Percentiles rank a stretch among this genome's conserved stretches.
Conservation (phyloP, 1,284 basidiomycete species). For the Macrocystidia cucumis region DNA sequence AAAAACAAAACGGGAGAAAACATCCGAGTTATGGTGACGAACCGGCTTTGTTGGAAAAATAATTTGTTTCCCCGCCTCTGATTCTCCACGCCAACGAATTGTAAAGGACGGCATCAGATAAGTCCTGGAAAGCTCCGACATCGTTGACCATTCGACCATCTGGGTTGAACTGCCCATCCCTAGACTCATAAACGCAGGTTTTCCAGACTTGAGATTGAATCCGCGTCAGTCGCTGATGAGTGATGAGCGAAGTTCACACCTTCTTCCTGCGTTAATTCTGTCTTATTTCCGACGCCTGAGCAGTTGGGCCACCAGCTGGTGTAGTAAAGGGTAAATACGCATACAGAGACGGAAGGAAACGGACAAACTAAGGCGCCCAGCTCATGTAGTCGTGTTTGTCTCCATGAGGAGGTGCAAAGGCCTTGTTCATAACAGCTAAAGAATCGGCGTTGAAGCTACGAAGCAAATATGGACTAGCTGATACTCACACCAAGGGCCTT, state of each 20-base stretch:
- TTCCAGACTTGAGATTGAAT: slow-evolving; percentile 34
- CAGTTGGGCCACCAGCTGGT: slow-evolving; percentile 56
- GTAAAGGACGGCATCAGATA: slow-evolving; percentile 56
- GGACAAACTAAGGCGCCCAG: slow-evolving; percentile 44
- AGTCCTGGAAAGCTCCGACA: slow-evolving; percentile 40
- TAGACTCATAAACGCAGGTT: slow-evolving; percentile 44
- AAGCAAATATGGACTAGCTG: background rate
- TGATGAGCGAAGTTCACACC: no score
- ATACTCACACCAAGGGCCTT: slow-evolving; percentile 49
- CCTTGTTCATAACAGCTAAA: slow-evolving; percentile 31
- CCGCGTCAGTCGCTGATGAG: background rate
- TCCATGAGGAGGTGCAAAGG: slow-evolving; percentile 29
- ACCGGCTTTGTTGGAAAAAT: slow-evolving; percentile 26
- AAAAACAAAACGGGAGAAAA: slow-evolving; percentile 3
- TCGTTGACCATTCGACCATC: slow-evolving; percentile 51
- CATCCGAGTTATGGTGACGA: slow-evolving; percentile 9
- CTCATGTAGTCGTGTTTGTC: slow-evolving; percentile 46
- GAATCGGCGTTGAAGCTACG: slow-evolving; percentile 1
- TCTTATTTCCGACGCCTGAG: no score
- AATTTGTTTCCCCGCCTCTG: slow-evolving; percentile 17
- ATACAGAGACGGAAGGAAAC: background rate
- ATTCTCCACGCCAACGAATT: slow-evolving; percentile 52
- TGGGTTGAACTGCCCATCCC: slow-evolving; percentile 61
- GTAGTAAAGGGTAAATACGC: background rate
- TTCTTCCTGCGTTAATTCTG: no score